A percentile compares a stretch with the other conserved stretches of the same genome.
These are phyloP conservation scores for Microcyclospora tardicrescens DNA, from an alignment of 2,329 filamentous ascomycete species.

Conservation along the genomic window DNA sequence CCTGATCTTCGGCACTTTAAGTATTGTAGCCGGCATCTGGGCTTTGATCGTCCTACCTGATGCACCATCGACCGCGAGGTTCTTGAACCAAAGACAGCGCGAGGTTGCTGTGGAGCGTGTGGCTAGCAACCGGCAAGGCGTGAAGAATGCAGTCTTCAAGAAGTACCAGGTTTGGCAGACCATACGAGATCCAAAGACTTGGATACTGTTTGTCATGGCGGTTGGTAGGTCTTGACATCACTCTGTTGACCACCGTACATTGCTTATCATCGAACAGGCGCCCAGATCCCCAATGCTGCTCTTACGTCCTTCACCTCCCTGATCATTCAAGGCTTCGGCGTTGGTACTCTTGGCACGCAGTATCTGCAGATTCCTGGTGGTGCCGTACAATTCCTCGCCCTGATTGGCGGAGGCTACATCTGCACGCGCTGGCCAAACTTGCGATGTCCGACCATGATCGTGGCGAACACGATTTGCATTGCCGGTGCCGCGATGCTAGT, in stretches of 20 bases:
- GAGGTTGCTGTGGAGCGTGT: constrained; percentile 41
- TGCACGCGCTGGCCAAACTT: constrained; percentile 41
- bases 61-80: constrained; percentile 31
- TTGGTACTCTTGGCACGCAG: constrained; percentile 39
- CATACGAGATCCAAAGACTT: constrained; percentile 43
- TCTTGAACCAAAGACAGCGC: constrained; percentile 29
- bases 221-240: too few species aligned
- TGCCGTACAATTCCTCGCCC: constrained; percentile 42
- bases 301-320: constrained; percentile 40
- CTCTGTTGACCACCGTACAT: too few species aligned
- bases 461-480: constrained; percentile 44
- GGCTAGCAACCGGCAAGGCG: constrained; percentile 37
- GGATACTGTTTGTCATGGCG: constrained; percentile 43
- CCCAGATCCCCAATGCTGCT: constrained; percentile 45
- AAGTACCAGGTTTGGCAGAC: constrained; percentile 32
- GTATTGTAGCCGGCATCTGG: constrained; percentile 24
- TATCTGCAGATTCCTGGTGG: constrained; percentile 49
- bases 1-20: constrained; percentile 38
- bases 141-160: constrained; percentile 39
- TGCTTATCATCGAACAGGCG: too few species aligned
- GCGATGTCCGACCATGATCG: constrained; percentile 46
- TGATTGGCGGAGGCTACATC: constrained; percentile 39
- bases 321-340: constrained; percentile 34
- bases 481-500: constrained; percentile 40
- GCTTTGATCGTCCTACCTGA: constrained; percentile 30